Evolutionary conservation across 2,329 filamentous ascomycete genomes (phyloP), one percentile per base, ranked within the genome.

Genomic region (Neonectria ditissima): DNA sequence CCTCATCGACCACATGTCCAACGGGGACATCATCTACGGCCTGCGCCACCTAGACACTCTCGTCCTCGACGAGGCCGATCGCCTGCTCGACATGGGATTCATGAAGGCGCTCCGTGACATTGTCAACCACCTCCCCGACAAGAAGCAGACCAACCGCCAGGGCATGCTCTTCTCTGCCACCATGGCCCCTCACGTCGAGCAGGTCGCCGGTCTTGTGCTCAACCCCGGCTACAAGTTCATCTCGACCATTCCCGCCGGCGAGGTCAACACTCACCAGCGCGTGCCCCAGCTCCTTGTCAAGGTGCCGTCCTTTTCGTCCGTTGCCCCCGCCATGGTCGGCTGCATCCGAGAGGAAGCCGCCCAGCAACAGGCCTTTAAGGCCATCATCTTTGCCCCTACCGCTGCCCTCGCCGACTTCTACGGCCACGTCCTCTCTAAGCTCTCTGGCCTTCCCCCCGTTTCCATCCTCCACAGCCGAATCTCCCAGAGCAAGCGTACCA

Each of bases 101-200:
- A 89, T 92, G n/a, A 88, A 89, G 2, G 89, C 91, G 10, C 83
- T 97, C 3, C 88, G 91, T 75, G 91, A 92, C 70, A 94, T 97
- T 63, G 84, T 97, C 20, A 83, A 86, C 68, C 86, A 89, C 11
- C 82, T 97, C 4, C 92, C 92, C 0, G 78, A 86, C 64, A 88
- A 89, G 75, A 76, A 80, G 2, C 77, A 84, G 55, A 85, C 88
- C 28, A 83, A 89, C 61, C 80, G 87, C 55, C 89, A 90, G 68
- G 93, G 93, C 53, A 93, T 92, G 83, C 88, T 96, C 50, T 97
- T 96, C 83, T 94, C 91, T 4, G 93, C 93, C 10, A 97, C 93
- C 20, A 91, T 97, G 78, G 90, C 88, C 41, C 86, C 87, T 24
- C 93, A 95, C 75, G 91, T 97, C 56, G 86, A 94, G 74, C 88